Base-by-base conservation (phyloP, 2,329 filamentous ascomycete species). In the Hymenoscyphus salicellus region DNA sequence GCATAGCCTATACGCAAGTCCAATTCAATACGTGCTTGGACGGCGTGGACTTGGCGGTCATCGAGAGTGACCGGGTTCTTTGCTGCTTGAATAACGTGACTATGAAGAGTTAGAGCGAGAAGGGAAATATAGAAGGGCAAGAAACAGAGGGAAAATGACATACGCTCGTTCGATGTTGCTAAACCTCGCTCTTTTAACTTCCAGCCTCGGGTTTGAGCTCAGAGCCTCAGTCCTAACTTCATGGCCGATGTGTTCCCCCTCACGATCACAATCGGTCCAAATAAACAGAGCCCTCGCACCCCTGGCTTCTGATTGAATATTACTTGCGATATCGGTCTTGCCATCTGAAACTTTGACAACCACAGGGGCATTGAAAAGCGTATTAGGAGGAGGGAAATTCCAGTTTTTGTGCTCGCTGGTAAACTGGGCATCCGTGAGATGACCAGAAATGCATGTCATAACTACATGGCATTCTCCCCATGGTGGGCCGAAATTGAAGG, bases 181-280 rank as follows among this genome's bases (percentile, higher is more conserved):
- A 79, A 99, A 99, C 66, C 83, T 89, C 16, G 95, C 95, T 72
- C 95, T 85, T 74, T 92, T 95, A 64, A 97, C 86, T 66, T 92
- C 83, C 52, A 99, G 87, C 1, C 81, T 81, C 10, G 83, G 78
- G 68, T 97, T 98, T 10, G 86, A 89, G 72, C 87, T 87, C 57
- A 83, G 81, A 5, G 95, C 95, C 65, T 94, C 89, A 61, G 90
- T 85, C 55, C 92, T 88, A 66, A 99, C 94, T 76, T 99, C 94
- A 46, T 90, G 84, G 6, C 95, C 95, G 70, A 99, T 99, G 75
- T 98, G 91, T 77, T 99, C 95, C 41, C 95, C 95, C 82, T 99
- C 95, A 63, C 93, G 88, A 81, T 99, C 95, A 78, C 95, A 98
- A 83, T 99, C 95, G 0, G 95, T 99, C 95, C 95, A 99, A 72